These are phyloP conservation scores for Galerina sulciceps DNA, from an alignment of 768 basidiomycete species.

Conservation along the genomic window DNA sequence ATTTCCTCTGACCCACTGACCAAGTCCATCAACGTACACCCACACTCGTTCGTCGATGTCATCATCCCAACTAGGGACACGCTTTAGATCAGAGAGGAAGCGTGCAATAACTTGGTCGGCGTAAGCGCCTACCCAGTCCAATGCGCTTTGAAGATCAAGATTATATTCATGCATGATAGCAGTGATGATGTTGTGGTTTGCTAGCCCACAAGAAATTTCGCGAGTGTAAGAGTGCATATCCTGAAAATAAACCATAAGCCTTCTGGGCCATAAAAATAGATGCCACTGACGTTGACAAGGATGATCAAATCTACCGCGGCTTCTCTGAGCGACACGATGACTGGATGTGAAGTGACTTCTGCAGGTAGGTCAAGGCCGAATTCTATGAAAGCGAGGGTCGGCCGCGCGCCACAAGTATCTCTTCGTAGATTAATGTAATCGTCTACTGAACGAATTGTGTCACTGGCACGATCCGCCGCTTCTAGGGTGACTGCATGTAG, in stretches of 20 bases:
- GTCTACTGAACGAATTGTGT: conserved; percentile 47
- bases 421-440: conserved; percentile 57
- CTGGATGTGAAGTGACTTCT: conserved; percentile 54
- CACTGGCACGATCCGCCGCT: conserved; percentile 43
- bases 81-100: conserved; percentile 32
- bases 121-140: conserved; percentile 39
- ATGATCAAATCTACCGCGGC: conserved; percentile 55
- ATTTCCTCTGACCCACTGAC: conserved; percentile 41
- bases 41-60: conserved; percentile 34
- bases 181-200: conserved; percentile 44
- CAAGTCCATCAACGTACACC: conserved; percentile 41
- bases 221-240: conserved; percentile 44
- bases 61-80: conserved; percentile 39
- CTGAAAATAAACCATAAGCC: conserved; percentile 20
- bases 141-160: conserved; percentile 37
- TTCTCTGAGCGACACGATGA: conserved; percentile 47
- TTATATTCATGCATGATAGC: conserved; percentile 42
- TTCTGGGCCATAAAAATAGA: conserved; percentile 3
- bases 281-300: conserved; percentile 29
- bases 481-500: conserved; percentile 46
- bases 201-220: conserved; percentile 43
- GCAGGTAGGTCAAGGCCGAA: conserved; percentile 61
- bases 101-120: conserved; percentile 30
- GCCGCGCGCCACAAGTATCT: conserved; percentile 56
- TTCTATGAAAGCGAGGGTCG: conserved; percentile 56